Conservation (phyloP, 2,329 filamentous ascomycete genomes). For the Shiraia sp. region DNA sequence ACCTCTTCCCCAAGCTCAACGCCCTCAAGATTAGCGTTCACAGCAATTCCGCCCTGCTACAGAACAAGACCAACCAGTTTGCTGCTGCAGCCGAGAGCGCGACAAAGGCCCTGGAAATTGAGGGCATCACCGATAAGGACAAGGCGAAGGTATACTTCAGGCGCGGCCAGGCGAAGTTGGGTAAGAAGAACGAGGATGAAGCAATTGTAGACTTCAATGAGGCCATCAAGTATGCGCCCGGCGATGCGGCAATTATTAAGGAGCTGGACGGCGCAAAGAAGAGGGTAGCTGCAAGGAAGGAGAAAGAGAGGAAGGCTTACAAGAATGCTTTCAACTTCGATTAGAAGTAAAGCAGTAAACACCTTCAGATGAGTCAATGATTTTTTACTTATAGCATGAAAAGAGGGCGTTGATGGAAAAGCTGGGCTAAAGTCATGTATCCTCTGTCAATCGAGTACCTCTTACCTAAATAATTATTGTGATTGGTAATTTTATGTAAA, state of each 20-base stretch:
- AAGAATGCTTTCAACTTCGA: slow-evolving; percentile 78
- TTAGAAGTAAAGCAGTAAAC: background rate
- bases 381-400: too few relatives aligned
- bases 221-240: slow-evolving; percentile 58
- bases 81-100: slow-evolving; percentile 72
- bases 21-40: slow-evolving; percentile 82
- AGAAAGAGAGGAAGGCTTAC: slow-evolving; percentile 90
- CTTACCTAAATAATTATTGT: too few relatives aligned
- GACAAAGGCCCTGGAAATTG: slow-evolving; percentile 69
- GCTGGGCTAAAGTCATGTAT: too few relatives aligned
- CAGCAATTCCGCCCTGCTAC: slow-evolving; percentile 84
- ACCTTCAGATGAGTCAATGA: too few relatives aligned
- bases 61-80: slow-evolving; percentile 77
- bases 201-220: slow-evolving; percentile 57
- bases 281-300: slow-evolving; percentile 69
- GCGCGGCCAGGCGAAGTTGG: slow-evolving; percentile 73
- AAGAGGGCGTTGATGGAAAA: too few relatives aligned
- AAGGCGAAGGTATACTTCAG: slow-evolving; percentile 89
- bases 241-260: slow-evolving; percentile 72
- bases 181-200: slow-evolving; percentile 81
- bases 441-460: too few relatives aligned
- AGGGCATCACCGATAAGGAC: slow-evolving; percentile 70
- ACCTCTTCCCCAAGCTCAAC: slow-evolving; percentile 68
- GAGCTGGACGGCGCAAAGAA: slow-evolving; percentile 81
- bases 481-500: too few relatives aligned